Percentiles rank a stretch among this genome's conserved stretches.
phyloP scores from a whole-genome alignment of 345 rosid species.

The Eucalyptus camaldulensis region DNA sequence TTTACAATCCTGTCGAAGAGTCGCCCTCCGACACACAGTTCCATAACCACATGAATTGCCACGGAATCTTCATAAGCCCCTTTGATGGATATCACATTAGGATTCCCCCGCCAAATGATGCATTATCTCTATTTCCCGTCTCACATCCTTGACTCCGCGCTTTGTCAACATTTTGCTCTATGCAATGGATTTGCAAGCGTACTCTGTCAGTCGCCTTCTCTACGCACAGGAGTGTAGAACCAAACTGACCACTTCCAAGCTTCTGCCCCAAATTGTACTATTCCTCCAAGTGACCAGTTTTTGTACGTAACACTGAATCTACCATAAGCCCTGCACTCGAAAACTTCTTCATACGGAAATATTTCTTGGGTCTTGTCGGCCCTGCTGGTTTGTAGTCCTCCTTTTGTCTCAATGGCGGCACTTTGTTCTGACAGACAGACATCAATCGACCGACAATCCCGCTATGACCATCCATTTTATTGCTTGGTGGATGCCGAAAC shows the following conservation, averaged over 20 bases:
- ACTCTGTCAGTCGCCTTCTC: slow-evolving; percentile 61
- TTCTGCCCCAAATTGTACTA: slow-evolving; percentile 49
- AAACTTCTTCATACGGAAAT: slow-evolving; percentile 38
- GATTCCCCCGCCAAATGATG: too few species aligned
- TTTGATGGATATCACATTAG: too few species aligned
- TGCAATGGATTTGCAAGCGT: slow-evolving; percentile 80
- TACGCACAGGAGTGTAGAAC: slow-evolving; percentile 57
- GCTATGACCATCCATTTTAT: neutral
- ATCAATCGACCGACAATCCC: too few species aligned
- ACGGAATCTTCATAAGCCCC: slow-evolving; percentile 77
- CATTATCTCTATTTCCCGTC: slow-evolving; percentile 87
- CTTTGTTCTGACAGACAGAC: neutral
- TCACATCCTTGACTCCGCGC: slow-evolving; percentile 67
- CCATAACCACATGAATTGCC: slow-evolving; percentile 89
- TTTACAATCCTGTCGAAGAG: slow-evolving; percentile 64
- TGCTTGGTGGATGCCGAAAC: slow-evolving; percentile 6
- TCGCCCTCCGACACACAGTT: slow-evolving; percentile 78
- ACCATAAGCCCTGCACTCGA: slow-evolving; percentile 46
- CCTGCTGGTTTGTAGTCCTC: neutral
- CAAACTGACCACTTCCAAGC: slow-evolving; percentile 84
- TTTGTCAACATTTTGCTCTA: slow-evolving; percentile 48
- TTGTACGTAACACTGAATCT: slow-evolving; percentile 42
- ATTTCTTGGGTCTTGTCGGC: neutral
- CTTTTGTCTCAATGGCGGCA: neutral
- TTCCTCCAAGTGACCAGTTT: slow-evolving; percentile 55